Evolutionary conservation across 139 green algal genomes (phyloP).

Genomic region (Yamagishiella unicocca): DNA sequence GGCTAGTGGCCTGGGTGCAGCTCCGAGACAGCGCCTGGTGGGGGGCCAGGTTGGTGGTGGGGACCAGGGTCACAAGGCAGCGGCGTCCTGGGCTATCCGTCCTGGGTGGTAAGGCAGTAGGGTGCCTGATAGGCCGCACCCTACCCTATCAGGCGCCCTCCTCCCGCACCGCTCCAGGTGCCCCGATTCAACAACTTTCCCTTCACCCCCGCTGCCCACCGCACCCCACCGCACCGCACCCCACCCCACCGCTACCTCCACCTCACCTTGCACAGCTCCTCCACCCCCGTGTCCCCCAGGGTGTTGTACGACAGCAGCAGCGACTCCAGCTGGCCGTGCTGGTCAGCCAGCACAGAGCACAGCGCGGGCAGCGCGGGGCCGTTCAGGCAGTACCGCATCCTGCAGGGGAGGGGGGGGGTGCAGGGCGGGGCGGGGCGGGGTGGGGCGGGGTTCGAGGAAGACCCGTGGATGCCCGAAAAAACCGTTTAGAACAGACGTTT

Average conservation of each 20-base stretch:
- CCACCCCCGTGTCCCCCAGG: slow-evolving; percentile 23
- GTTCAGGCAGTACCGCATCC: slow-evolving; percentile 26
- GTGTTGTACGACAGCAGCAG: background rate
- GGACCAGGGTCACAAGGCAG: no score
- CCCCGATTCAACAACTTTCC: no score
- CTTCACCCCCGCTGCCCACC: background rate
- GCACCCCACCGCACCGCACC: background rate
- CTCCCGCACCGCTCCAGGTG: no score
- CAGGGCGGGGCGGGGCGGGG: no score
- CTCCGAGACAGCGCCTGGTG: background rate
- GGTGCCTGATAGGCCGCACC: no score
- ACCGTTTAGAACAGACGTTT: no score
- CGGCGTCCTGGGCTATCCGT: no score
- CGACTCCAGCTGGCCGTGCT: background rate
- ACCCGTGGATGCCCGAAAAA: no score
- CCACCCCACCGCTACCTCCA: background rate
- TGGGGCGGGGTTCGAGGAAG: no score
- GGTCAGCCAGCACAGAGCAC: background rate
- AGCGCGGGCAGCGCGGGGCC: background rate
- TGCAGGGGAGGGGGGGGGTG: no score
- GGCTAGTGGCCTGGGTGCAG: background rate
- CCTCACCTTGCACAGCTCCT: slow-evolving; percentile 17
- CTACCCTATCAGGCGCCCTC: no score
- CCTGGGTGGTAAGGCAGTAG: no score
- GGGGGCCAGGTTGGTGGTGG: background rate